Percentiles rank a stretch among this genome's conserved stretches.
Evolutionary conservation across 768 basidiomycete genomes (phyloP).

Genomic region (Leccinum uliginosum): DNA sequence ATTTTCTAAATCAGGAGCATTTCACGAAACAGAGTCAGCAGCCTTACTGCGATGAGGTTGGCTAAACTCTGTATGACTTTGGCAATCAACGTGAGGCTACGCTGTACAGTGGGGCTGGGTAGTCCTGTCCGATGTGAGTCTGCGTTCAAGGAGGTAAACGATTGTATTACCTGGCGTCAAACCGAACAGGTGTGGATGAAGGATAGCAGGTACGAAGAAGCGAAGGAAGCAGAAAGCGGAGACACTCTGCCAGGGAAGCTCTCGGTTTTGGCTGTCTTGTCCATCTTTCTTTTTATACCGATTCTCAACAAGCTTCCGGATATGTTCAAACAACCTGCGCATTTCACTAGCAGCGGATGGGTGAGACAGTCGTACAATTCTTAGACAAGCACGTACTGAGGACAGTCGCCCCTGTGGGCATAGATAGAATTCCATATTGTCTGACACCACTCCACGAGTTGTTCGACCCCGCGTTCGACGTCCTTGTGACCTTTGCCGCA

Average conservation of each 20-base stretch:
- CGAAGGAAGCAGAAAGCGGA: slow-evolving; percentile 88
- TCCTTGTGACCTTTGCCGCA: slow-evolving; percentile 58
- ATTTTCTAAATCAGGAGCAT: slow-evolving; percentile 2
- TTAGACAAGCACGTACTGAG: slow-evolving; percentile 48
- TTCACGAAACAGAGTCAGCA: neutral
- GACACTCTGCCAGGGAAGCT: slow-evolving; percentile 76
- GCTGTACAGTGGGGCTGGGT: slow-evolving; percentile 61
- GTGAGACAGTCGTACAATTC: neutral
- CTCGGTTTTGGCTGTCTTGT: slow-evolving; percentile 41
- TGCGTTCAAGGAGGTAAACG: neutral
- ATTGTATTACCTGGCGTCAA: slow-evolving; percentile 58
- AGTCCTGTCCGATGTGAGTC: slow-evolving; percentile 46
- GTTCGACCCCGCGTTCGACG: slow-evolving; percentile 61
- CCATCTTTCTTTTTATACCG: slow-evolving; percentile 46
- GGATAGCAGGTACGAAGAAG: slow-evolving; percentile 85
- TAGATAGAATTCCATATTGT: slow-evolving; percentile 83
- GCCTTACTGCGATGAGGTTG: slow-evolving; percentile 70
- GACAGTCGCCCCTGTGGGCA: slow-evolving; percentile 66
- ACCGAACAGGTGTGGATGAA: slow-evolving; percentile 84
- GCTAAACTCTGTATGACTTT: slow-evolving; percentile 89
- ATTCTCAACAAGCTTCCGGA: slow-evolving; percentile 68
- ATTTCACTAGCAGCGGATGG: slow-evolving; percentile 52
- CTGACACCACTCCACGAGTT: slow-evolving; percentile 71
- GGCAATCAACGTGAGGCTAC: slow-evolving; percentile 79
- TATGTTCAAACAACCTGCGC: slow-evolving; percentile 61